Base-by-base conservation (phyloP, 495 filamentous ascomycete genomes). In the Lophium mytilinum region DNA sequence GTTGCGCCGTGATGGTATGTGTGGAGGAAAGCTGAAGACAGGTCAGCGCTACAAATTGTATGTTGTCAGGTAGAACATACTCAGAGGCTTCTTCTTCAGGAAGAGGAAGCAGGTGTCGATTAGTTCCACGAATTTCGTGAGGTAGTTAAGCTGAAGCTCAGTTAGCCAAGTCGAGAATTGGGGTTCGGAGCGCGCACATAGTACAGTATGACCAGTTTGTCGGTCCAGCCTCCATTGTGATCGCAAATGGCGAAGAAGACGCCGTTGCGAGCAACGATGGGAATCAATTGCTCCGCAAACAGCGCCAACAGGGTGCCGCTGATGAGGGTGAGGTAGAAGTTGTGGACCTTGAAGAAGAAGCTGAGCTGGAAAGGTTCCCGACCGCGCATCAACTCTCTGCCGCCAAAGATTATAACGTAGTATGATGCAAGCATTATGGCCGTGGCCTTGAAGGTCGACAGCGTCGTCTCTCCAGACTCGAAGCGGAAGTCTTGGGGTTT, bases 1-100 rank as follows among this genome's bases (percentile, higher is more conserved):
- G 87, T 91, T 19, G 87, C 87, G 67, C 87, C 87, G 68, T 91
- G 85, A 75, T 90, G 87, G 71, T 90, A 90, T 73, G 83, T 88
- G 77, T 91, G 87, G 46, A 91, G 83, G 80, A 91, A 91, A 68
- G 87, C 84, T 88, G 15, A 36, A 24, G 37, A 18, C 8, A 24
- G 50, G 61, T 74, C 59, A 75, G 68, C 46, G 50, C 49, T 33
- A 40, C 35, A 4, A 55, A 1, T 15, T 11, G 21, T 36, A 21
- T 53, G 37, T 3, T 52, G 17, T 45, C n/a, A 39, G 15, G 24
- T 11, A 33, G 19, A 35, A 64, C 81, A 57, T 81, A 86, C 83
- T 87, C 68, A 89, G 72, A 34, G 87, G 87, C 78, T 90, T 91
- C 78, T 91, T 91, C 82, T 90, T 90, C 62, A 90, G 73, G 73